These are phyloP conservation scores for Saccharomyces hybrid DNA, from an alignment of 1,139 yeast species.

Conservation along the genomic window DNA sequence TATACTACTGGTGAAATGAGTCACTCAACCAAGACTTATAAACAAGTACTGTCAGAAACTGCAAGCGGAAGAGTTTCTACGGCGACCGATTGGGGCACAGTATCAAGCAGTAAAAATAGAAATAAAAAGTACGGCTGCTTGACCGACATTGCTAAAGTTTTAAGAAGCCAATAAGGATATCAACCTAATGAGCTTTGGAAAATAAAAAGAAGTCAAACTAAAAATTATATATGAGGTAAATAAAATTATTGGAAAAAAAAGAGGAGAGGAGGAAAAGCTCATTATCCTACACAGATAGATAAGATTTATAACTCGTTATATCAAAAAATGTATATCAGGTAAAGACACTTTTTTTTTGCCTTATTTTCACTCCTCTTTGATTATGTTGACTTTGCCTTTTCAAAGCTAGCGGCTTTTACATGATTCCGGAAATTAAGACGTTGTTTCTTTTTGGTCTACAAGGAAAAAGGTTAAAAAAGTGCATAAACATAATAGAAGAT, in stretches of 20 bases:
- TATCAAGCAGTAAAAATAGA: conserved; percentile 20
- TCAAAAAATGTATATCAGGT: neutral
- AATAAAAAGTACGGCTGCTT: conserved; percentile 27
- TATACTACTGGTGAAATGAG: conserved; percentile 8
- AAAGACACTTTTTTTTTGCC: neutral
- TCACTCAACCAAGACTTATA: conserved; percentile 1
- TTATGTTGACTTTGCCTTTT: neutral
- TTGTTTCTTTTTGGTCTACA: neutral
- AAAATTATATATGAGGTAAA: neutral
- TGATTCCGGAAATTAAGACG: neutral
- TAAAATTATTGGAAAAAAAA: neutral
- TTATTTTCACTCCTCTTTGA: neutral
- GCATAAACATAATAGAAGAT: neutral
- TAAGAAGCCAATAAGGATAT: conserved; percentile 10
- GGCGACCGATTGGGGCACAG: conserved; percentile 27
- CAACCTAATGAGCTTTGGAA: neutral
- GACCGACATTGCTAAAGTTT: conserved; percentile 22
- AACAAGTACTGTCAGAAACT: conserved; percentile 1
- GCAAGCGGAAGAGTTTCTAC: conserved; percentile 5
- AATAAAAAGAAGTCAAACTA: neutral
- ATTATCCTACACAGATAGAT: neutral
- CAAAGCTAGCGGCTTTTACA: neutral
- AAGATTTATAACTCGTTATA: neutral
- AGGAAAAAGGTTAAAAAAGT: neutral
- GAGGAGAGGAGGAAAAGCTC: neutral